Conservation (phyloP, 257 asterid genomes). For the Petunia secreta region DNA sequence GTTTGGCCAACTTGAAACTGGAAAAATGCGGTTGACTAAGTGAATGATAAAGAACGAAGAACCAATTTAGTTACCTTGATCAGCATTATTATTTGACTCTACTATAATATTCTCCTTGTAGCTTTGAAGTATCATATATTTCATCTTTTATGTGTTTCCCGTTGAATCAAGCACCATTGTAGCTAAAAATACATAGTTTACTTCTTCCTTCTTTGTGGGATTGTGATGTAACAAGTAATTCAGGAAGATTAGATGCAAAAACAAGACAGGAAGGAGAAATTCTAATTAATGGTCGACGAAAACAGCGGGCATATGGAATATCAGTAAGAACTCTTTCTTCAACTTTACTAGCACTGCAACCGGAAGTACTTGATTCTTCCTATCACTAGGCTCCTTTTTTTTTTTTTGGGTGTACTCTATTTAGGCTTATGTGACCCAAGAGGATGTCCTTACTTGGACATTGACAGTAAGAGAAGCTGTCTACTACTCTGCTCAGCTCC, state of each 20-base stretch:
- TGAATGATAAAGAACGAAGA: too few species aligned
- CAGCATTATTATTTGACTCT: background rate
- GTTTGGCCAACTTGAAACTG: too few species aligned
- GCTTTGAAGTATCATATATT: background rate
- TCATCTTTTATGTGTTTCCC: too few species aligned
- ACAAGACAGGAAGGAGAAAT: conserved; percentile 53
- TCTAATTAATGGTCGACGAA: conserved; percentile 51
- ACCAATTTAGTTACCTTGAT: background rate
- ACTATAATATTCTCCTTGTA: background rate
- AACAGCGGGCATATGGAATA: conserved; percentile 58
- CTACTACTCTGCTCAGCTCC: conserved; percentile 36
- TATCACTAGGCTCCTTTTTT: background rate
- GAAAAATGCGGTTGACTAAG: too few species aligned
- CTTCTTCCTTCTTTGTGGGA: too few species aligned
- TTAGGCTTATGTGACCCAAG: conserved; percentile 67
- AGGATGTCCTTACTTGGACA: conserved; percentile 59
- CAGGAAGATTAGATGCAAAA: conserved; percentile 57
- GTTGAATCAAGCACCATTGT: too few species aligned
- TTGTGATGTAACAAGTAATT: background rate
- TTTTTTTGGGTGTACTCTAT: background rate
- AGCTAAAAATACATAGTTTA: too few species aligned
- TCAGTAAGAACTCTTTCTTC: conserved; percentile 41
- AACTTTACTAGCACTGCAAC: background rate
- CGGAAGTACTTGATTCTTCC: background rate
- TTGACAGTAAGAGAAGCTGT: conserved; percentile 53